Conservation (phyloP, 1,284 basidiomycete species). For the Agaricales sp. region DNA sequence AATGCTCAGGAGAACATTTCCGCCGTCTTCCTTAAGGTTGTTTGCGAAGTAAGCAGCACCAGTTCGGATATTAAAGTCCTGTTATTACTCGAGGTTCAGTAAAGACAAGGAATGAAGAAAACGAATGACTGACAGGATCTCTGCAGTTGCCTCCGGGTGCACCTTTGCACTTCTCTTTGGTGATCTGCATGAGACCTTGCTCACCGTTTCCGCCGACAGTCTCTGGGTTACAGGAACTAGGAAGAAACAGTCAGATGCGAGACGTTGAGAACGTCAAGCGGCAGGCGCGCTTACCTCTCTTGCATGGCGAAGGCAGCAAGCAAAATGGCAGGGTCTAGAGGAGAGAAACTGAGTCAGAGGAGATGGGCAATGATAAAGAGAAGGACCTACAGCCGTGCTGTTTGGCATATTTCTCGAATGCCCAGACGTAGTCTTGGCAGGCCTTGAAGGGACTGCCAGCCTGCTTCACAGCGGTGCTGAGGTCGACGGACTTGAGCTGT, state of each 20-base stretch:
- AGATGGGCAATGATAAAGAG: slow-evolving; percentile 12
- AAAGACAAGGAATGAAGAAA: slow-evolving; percentile 5
- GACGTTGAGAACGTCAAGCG: background rate
- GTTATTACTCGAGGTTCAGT: slow-evolving; percentile 2
- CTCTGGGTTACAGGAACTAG: slow-evolving; percentile 51
- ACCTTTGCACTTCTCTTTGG: slow-evolving; percentile 65
- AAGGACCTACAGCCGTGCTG: slow-evolving; percentile 31
- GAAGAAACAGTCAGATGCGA: background rate
- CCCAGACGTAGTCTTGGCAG: slow-evolving; percentile 43
- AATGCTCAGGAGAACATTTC: slow-evolving; percentile 51
- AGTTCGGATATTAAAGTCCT: slow-evolving; percentile 63
- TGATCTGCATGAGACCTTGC: slow-evolving; percentile 82
- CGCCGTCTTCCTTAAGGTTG: slow-evolving; percentile 40
- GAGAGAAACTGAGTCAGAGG: slow-evolving; percentile 23
- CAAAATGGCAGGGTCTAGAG: slow-evolving; percentile 51
- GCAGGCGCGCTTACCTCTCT: slow-evolving; percentile 33
- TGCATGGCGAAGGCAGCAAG: slow-evolving; percentile 82
- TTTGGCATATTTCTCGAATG: slow-evolving; percentile 57
- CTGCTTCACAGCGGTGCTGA: slow-evolving; percentile 39
- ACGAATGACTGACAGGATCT: slow-evolving; percentile 45
- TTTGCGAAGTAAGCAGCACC: slow-evolving; percentile 52
- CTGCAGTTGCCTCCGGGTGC: slow-evolving; percentile 57
- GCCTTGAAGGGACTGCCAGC: slow-evolving; percentile 48
- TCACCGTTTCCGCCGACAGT: slow-evolving; percentile 72
- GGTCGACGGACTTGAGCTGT: slow-evolving; percentile 42